Evolutionary conservation across 768 basidiomycete genomes (phyloP), one percentile per base, ranked within the genome.

Genomic region (Agaricus subrufescens): DNA sequence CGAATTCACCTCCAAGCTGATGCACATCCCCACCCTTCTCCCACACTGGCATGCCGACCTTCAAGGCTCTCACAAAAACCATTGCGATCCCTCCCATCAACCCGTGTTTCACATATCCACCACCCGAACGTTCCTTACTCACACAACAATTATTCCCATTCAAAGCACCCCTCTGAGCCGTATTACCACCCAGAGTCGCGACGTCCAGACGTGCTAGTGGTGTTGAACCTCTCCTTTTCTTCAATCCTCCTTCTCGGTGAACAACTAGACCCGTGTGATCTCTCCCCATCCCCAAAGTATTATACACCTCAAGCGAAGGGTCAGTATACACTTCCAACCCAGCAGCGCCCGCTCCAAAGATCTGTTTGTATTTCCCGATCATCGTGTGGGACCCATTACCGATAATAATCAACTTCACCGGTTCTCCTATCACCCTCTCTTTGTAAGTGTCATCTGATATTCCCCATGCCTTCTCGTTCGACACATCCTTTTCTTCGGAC

Each of bases 1-100:
- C 79, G 65, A 96, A 95, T 73, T 98, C 95, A 25, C 94, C 95
- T 9, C 94, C 94, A 19, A 96, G 75, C 69, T 95, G 91, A 42
- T 78, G 70, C 43, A 85, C 68, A 63, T 93, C 85, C 0, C 92
- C 92, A 2, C 86, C 87, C 58, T 81, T 83, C 72, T 86, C 86
- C 84, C 88, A 89, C 12, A 91, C 75, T 0, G 91, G 90, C 86
- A 95, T 87, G 26, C 85, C 83, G 27, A 84, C 81, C 56, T 82
- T 82, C 48, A 93, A 65, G 2, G 87, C 86, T 58, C 86, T 83
- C 58, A 80, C 70, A 37, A 90, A 75, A 25, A 92, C 88, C 76
- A 83, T 83, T n/a, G 85, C 84, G 37, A 91, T 81, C 3, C 89
- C 87, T 25, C 82, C 71, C 60, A 91, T 67, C 10, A 78, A 54